Conservation (phyloP, 176 grass and related monocot genomes). For the Chrysopogon serrulatus region DNA sequence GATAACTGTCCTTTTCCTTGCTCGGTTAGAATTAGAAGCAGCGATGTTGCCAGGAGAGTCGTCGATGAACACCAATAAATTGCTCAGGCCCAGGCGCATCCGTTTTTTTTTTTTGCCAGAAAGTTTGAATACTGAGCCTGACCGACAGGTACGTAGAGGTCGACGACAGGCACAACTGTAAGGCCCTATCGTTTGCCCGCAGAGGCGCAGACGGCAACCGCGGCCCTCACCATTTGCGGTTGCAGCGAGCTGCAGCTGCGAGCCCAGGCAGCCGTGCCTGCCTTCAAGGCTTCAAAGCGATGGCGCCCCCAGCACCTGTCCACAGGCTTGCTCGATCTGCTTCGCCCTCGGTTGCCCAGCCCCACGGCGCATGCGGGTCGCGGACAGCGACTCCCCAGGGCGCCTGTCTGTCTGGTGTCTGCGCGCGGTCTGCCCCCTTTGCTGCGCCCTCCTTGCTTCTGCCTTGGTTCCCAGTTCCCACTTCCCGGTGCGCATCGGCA, state of each 20-base stretch:
- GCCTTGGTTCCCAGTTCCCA: not conserved
- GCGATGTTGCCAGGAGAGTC: not conserved
- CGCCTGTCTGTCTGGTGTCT: not conserved
- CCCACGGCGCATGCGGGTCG: not conserved
- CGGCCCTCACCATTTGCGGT: constrained; percentile 15
- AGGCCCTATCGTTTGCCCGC: constrained; percentile 15
- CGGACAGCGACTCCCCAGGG: constrained; percentile 13
- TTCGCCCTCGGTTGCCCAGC: not conserved
- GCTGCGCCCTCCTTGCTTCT: no score
- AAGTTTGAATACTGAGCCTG: not conserved
- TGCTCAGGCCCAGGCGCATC: not conserved
- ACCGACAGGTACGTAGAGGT: not conserved
- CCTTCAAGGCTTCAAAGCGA: constrained; percentile 36
- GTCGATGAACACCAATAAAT: not conserved
- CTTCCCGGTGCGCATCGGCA: constrained; percentile 8
- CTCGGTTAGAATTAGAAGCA: not conserved
- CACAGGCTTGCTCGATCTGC: not conserved
- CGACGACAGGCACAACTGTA: constrained; percentile 35
- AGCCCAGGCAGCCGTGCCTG: not conserved
- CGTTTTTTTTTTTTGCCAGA: not conserved
- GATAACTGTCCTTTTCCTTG: not conserved
- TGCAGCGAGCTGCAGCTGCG: not conserved
- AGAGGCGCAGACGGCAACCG: constrained; percentile 13
- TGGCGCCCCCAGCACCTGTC: constrained; percentile 29
- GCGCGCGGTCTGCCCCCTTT: not conserved